Conservation (phyloP, 352 stramenopile genomes). For the Pilasporangium apinafurcum region DNA sequence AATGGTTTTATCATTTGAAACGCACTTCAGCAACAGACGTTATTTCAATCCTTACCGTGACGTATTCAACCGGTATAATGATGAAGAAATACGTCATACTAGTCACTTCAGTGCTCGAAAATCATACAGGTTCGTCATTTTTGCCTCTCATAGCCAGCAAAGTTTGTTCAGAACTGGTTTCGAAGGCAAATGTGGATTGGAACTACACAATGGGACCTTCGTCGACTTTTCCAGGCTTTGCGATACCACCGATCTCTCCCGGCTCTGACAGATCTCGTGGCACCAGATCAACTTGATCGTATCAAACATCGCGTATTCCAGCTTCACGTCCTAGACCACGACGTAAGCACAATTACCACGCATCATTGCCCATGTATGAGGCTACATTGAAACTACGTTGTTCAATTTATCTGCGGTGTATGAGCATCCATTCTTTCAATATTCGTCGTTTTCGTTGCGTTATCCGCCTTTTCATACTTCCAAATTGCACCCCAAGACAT, state of each 20-base stretch:
- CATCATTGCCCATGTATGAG: slow-evolving; percentile 23
- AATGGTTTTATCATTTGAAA: background rate
- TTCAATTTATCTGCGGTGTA: background rate
- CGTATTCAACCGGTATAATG: slow-evolving; percentile 23
- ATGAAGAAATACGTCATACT: slow-evolving; percentile 3
- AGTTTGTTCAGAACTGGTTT: slow-evolving; percentile 38
- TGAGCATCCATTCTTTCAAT: no score
- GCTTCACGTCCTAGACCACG: slow-evolving; percentile 33
- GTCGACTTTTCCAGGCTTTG: slow-evolving; percentile 21
- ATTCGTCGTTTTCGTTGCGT: background rate
- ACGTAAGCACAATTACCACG: slow-evolving; percentile 17
- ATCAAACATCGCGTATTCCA: slow-evolving; percentile 30
- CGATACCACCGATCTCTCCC: slow-evolving; percentile 19
- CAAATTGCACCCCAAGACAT: slow-evolving; percentile 24
- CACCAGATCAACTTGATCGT: slow-evolving; percentile 12
- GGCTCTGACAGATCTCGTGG: background rate
- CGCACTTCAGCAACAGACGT: background rate
- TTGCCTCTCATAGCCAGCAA: slow-evolving; percentile 12
- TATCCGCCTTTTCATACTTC: background rate
- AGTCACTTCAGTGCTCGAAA: background rate
- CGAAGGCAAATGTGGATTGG: slow-evolving; percentile 40
- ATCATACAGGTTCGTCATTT: no score
- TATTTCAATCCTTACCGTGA: slow-evolving; percentile 35
- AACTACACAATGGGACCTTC: slow-evolving; percentile 33
- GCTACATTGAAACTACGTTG: slow-evolving; percentile 27